A percentile compares a stretch with the other conserved stretches of the same genome.
These are phyloP conservation scores for Sphagnum contortum DNA, from an alignment of 225 moss, liverwort and hornwort genomes.

Conservation along the genomic window DNA sequence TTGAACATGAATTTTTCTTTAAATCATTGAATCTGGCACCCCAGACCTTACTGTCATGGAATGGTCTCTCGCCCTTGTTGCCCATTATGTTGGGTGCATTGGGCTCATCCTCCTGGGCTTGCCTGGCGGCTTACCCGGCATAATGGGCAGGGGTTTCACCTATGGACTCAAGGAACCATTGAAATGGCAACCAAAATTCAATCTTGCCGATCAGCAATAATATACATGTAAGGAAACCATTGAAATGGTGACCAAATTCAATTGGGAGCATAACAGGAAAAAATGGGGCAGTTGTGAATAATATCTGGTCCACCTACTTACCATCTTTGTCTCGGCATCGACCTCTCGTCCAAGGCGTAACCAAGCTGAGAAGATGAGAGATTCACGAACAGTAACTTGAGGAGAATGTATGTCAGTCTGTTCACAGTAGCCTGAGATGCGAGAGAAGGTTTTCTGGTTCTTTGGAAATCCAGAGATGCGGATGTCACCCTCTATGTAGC, in stretches of 20 bases:
- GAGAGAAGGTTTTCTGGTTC: slow-evolving; percentile 65
- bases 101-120: too few species aligned
- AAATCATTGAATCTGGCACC: too few species aligned
- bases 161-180: too few species aligned
- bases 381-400: slow-evolving; percentile 70
- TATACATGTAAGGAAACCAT: too few species aligned
- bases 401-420: slow-evolving; percentile 86
- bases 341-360: slow-evolving; percentile 59
- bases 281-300: background rate
- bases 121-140: too few species aligned
- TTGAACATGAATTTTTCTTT: too few species aligned
- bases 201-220: too few species aligned
- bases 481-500: slow-evolving; percentile 68
- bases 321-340: slow-evolving; percentile 41
- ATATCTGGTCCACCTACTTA: slow-evolving; percentile 1
- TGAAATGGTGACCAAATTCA: too few species aligned
- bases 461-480: slow-evolving; percentile 69
- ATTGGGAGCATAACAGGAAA: background rate
- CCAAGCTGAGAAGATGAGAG: slow-evolving; percentile 70
- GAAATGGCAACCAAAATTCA: too few species aligned
- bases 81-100: too few species aligned
- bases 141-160: too few species aligned
- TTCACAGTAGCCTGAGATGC: slow-evolving; percentile 80
- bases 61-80: background rate
- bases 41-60: too few species aligned